A percentile compares a stretch with the other conserved stretches of the same genome.
These are phyloP conservation scores for Elongisporangium prolatum DNA, from an alignment of 352 stramenopile species.

Conservation along the genomic window DNA sequence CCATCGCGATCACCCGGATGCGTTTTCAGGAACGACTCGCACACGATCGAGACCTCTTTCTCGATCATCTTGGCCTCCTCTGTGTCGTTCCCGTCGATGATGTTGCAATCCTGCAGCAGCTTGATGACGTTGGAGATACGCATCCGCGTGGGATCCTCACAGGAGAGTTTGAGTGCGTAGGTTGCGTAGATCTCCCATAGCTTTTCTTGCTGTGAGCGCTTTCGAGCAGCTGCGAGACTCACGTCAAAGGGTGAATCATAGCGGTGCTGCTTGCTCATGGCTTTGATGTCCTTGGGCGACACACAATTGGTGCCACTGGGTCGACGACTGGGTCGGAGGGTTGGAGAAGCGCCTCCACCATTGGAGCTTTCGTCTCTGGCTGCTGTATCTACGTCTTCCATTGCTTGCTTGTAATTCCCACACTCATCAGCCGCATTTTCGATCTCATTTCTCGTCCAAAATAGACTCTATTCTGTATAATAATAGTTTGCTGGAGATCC, in stretches of 20 bases:
- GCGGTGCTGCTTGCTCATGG: conserved; percentile 28
- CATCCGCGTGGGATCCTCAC: conserved; percentile 70
- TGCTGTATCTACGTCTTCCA: not conserved
- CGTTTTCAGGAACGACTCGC: conserved; percentile 59
- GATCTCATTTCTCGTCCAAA: not conserved
- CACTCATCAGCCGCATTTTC: not conserved
- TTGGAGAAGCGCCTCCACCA: not conserved
- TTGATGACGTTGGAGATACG: conserved; percentile 62
- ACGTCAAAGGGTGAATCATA: conserved; percentile 65
- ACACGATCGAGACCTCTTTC: conserved; percentile 73
- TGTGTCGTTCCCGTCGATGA: conserved; percentile 49
- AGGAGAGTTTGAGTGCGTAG: conserved; percentile 73
- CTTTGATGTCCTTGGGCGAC: conserved; percentile 18
- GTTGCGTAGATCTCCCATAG: conserved; percentile 78
- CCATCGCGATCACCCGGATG: conserved; percentile 53
- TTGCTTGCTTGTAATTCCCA: conserved; percentile 2
- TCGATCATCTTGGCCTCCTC: conserved; percentile 62
- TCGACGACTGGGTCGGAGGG: conserved; percentile 1
- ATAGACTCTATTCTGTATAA: not conserved
- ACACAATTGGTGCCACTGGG: conserved; percentile 9
- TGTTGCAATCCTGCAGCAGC: conserved; percentile 70
- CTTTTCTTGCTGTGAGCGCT: conserved; percentile 59
- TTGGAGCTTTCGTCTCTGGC: not conserved
- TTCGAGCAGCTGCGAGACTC: conserved; percentile 43
- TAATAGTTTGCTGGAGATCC: not conserved